Percentiles rank a stretch among this genome's conserved stretches.
Evolutionary conservation across 331 rosid genomes (phyloP).

Genomic region (Malus hybrid): DNA sequence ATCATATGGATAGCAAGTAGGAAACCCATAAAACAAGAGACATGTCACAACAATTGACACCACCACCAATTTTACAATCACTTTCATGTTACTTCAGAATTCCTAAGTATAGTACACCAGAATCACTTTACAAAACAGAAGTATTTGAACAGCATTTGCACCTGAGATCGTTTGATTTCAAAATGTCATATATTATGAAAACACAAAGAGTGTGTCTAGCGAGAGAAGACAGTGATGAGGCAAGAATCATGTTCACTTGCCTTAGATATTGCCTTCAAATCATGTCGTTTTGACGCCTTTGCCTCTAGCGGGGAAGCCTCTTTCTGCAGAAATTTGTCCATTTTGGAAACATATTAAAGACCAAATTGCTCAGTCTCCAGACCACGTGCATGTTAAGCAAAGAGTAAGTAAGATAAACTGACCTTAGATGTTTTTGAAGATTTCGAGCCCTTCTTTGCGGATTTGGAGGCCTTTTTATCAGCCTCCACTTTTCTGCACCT

Average conservation of each 20-base stretch:
- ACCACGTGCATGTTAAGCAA: neutral
- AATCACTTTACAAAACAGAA: neutral
- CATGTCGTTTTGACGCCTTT: conserved; percentile 67
- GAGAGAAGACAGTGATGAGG: neutral
- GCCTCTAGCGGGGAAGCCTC: conserved; percentile 4
- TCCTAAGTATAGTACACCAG: neutral
- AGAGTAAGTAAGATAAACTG: neutral
- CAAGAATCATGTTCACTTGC: conserved; percentile 29
- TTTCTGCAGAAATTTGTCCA: conserved; percentile 28
- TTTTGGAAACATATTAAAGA: neutral
- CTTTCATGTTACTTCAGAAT: neutral
- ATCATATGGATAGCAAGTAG: neutral
- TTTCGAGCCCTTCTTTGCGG: conserved; percentile 18
- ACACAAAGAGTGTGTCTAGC: neutral
- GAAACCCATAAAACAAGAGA: neutral
- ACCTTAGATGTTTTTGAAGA: conserved; percentile 33
- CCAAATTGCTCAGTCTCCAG: neutral
- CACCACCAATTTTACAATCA: neutral
- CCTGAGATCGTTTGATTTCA: neutral
- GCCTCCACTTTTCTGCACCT: conserved; percentile 35
- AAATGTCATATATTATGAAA: neutral
- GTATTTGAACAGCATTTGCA: neutral
- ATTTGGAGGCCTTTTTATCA: conserved; percentile 21
- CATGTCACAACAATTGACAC: neutral
- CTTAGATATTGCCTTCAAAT: conserved; percentile 79